Percentiles rank a stretch among this genome's conserved stretches.
Evolutionary conservation across 768 basidiomycete genomes (phyloP).

Genomic region (Tubosaeta brunneosetosa): DNA sequence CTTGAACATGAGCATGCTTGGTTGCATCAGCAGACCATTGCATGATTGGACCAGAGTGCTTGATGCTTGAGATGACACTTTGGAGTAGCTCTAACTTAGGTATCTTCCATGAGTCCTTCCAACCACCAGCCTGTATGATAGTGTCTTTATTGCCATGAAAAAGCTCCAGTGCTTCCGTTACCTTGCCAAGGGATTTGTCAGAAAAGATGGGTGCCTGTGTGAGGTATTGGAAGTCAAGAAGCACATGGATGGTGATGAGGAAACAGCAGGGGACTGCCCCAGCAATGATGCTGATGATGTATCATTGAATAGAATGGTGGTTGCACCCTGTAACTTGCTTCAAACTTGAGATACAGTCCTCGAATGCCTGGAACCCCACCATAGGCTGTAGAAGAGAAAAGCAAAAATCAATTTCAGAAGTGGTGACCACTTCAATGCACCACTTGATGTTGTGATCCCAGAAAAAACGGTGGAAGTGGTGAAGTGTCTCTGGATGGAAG

Average conservation of each 20-base stretch:
- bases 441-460: no score
- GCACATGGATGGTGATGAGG: conserved; percentile 10
- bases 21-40: background rate
- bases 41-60: conserved; percentile 9
- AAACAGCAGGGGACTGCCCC: background rate
- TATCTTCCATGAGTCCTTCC: background rate
- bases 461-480: no score
- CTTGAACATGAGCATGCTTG: background rate
- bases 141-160: no score
- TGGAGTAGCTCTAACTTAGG: background rate
- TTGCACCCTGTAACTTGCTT: conserved; percentile 11
- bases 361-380: conserved; percentile 34
- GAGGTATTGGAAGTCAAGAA: conserved; percentile 39
- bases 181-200: conserved; percentile 22
- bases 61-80: background rate
- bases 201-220: conserved; percentile 34
- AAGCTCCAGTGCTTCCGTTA: no score
- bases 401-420: conserved; percentile 24
- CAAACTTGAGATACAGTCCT: conserved; percentile 34
- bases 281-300: conserved; percentile 14
- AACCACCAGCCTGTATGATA: no score
- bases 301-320: conserved; percentile 15
- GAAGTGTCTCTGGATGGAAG: no score
- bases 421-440: no score
- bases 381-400: conserved; percentile 35